These are phyloP conservation scores for Phalaenopsis hybrid DNA, from an alignment of 116 monocot genomes.

Conservation along the genomic window DNA sequence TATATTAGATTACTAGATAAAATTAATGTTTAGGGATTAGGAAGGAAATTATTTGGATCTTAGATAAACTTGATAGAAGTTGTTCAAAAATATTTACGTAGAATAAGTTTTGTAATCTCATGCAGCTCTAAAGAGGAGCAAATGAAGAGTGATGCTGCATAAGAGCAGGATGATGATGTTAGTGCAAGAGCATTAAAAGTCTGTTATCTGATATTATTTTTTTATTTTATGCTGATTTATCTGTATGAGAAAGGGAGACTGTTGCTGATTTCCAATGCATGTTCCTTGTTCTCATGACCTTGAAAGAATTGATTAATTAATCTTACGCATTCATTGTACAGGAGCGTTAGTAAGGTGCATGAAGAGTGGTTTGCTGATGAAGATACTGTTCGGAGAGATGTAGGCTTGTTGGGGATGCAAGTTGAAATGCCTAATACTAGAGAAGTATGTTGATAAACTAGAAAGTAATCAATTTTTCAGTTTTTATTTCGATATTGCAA, in stretches of 20 bases:
- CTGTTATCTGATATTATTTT: not conserved
- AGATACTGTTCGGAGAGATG: conserved; percentile 22
- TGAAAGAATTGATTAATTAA: not conserved
- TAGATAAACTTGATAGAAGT: not conserved
- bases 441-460: conserved; percentile 19
- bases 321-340: conserved; percentile 9
- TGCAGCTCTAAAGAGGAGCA: not conserved
- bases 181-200: not conserved
- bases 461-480: not conserved
- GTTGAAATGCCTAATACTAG: conserved; percentile 8
- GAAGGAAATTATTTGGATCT: not conserved
- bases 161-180: not conserved
- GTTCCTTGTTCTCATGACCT: not conserved
- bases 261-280: not conserved
- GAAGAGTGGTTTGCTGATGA: conserved; percentile 61
- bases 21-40: not conserved
- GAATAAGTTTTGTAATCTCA: not conserved
- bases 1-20: not conserved
- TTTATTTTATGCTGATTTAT: not conserved
- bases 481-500: not conserved
- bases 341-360: conserved; percentile 38
- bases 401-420: conserved; percentile 25
- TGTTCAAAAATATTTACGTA: conserved; percentile 1
- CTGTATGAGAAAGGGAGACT: not conserved
- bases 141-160: not conserved